Percentiles rank a stretch among this genome's conserved stretches.
Evolutionary conservation across 192 early-diverging fungal genomes (phyloP).

Genomic region (Phycomyces nitens): DNA sequence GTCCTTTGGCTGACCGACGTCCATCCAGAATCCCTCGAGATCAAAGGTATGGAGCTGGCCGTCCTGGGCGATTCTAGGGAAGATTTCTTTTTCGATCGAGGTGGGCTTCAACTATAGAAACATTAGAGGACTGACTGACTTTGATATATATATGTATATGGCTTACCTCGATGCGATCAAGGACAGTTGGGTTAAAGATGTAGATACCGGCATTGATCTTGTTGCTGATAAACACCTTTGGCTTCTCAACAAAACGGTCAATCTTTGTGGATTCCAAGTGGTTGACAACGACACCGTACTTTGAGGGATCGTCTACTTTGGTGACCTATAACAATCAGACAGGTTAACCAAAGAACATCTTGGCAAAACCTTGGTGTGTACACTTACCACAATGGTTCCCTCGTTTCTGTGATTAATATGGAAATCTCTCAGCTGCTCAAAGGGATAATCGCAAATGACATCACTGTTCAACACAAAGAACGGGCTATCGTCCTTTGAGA

Average conservation of each 20-base stretch:
- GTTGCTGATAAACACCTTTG: constrained; percentile 90
- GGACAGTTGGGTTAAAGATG: constrained; percentile 89
- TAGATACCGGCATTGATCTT: constrained; percentile 99
- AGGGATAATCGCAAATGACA: constrained; percentile 98
- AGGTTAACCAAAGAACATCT: too few species aligned
- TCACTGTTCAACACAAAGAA: constrained; percentile 99
- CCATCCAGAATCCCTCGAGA: constrained; percentile 98
- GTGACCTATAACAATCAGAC: constrained; percentile 66
- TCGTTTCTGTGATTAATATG: constrained; percentile 88
- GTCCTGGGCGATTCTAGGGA: constrained; percentile 90
- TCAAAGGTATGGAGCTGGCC: constrained; percentile 88
- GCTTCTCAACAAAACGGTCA: constrained; percentile 98
- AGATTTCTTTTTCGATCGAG: constrained; percentile 97
- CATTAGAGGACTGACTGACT: too few species aligned
- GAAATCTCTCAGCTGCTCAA: constrained; percentile 85
- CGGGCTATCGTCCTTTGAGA: constrained; percentile 85
- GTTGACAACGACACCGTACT: constrained; percentile 97
- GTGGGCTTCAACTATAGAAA: constrained; percentile 79
- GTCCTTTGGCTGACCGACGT: constrained; percentile 99
- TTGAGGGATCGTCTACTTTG: constrained; percentile 96
- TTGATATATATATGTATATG: constrained; percentile 9
- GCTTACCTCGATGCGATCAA: constrained; percentile 82
- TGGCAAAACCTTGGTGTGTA: too few species aligned
- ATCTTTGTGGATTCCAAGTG: constrained; percentile 70
- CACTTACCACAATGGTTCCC: constrained; percentile 85